phyloP scores from a whole-genome alignment of 2,329 filamentous ascomycete species.

The Colletotrichum tropicicola region DNA sequence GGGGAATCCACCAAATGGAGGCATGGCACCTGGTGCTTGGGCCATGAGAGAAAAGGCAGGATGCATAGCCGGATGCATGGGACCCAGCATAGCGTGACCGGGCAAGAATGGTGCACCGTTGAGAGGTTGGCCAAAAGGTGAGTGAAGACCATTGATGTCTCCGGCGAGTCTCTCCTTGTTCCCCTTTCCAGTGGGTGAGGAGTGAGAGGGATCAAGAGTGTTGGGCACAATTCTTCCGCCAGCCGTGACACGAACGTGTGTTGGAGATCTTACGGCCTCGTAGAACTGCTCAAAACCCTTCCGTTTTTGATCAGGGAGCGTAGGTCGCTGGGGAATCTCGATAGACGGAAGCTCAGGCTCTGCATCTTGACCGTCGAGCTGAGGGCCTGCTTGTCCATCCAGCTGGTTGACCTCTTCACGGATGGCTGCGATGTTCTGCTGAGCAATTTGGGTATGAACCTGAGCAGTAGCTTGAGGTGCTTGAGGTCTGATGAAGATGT shows the following conservation, averaged over 20 bases:
- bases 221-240: slow-evolving; percentile 75
- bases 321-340: slow-evolving; percentile 29
- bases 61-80: slow-evolving; percentile 19
- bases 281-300: slow-evolving; percentile 76
- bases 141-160: slow-evolving; percentile 36
- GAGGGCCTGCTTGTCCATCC: slow-evolving; percentile 33
- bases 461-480: neutral
- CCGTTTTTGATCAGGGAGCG: slow-evolving; percentile 58
- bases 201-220: slow-evolving; percentile 55
- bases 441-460: neutral
- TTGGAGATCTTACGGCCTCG: slow-evolving; percentile 73
- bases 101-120: slow-evolving; percentile 24
- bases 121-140: slow-evolving; percentile 35
- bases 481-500: neutral
- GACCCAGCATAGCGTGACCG: slow-evolving; percentile 15
- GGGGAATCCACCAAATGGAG: slow-evolving; percentile 11
- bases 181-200: slow-evolving; percentile 63
- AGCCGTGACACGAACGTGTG: slow-evolving; percentile 73
- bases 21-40: slow-evolving; percentile 14
- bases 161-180: slow-evolving; percentile 48
- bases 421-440: neutral
- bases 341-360: slow-evolving; percentile 34
- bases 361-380: slow-evolving; percentile 50
- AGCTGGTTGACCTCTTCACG: slow-evolving; percentile 9
- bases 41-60: slow-evolving; percentile 6